Evolutionary conservation across 2,329 filamentous ascomycete species (phyloP).

Genomic region (Sclerotinia spermophila): DNA sequence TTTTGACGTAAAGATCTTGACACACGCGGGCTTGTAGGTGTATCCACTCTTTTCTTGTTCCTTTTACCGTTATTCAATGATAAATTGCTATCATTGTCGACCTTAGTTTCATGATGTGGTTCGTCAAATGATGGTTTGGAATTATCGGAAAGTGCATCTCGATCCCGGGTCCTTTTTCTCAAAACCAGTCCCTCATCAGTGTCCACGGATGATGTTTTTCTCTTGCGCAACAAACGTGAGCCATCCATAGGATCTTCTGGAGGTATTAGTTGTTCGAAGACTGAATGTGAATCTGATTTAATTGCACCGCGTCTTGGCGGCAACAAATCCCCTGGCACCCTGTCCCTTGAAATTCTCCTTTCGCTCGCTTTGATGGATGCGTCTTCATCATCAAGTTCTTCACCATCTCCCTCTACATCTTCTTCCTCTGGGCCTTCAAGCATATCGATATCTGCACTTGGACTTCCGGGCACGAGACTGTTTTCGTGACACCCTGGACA

Average conservation of each 20-base stretch:
- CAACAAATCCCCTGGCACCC: slow-evolving; percentile 67
- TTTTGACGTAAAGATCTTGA: slow-evolving; percentile 58
- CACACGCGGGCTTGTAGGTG: slow-evolving; percentile 40
- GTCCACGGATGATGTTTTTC: slow-evolving; percentile 72
- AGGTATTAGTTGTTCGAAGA: slow-evolving; percentile 69
- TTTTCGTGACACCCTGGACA: slow-evolving; percentile 52
- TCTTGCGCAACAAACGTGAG: slow-evolving; percentile 74
- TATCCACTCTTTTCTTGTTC: slow-evolving; percentile 21
- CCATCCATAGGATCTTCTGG: slow-evolving; percentile 73
- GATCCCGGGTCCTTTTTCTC: slow-evolving; percentile 46
- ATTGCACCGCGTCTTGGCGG: slow-evolving; percentile 62
- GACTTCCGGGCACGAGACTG: slow-evolving; percentile 43
- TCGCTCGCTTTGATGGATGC: slow-evolving; percentile 34
- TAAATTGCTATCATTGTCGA: slow-evolving; percentile 17
- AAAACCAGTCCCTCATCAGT: slow-evolving; percentile 51
- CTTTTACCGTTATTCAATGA: slow-evolving; percentile 25
- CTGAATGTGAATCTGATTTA: slow-evolving; percentile 69
- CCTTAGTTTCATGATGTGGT: slow-evolving; percentile 22
- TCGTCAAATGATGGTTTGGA: slow-evolving; percentile 22
- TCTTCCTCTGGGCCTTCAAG: slow-evolving; percentile 19
- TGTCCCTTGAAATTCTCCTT: slow-evolving; percentile 58
- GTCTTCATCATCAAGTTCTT: slow-evolving; percentile 7
- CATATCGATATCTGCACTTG: slow-evolving; percentile 21
- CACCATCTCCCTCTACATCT: slow-evolving; percentile 2
- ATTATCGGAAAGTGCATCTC: slow-evolving; percentile 25